A percentile compares a stretch with the other conserved stretches of the same genome.
These are phyloP conservation scores for Chrysanthemum seticuspe DNA, from an alignment of 129 eudicot species.

Conservation along the genomic window DNA sequence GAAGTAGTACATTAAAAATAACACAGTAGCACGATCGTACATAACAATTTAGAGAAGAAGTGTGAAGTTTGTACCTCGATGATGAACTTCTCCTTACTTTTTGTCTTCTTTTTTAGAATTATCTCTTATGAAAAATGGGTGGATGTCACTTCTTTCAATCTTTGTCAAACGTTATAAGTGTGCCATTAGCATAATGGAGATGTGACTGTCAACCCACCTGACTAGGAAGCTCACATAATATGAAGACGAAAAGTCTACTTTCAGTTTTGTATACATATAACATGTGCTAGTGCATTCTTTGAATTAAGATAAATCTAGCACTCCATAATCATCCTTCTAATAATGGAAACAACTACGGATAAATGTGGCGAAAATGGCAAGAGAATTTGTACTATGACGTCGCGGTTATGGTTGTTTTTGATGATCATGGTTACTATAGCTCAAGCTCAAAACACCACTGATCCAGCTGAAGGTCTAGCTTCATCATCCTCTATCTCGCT, in stretches of 20 bases:
- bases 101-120: no score
- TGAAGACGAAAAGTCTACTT: not conserved
- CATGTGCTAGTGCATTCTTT: not conserved
- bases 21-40: no score
- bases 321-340: not conserved
- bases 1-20: no score
- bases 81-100: no score
- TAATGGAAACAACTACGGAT: not conserved
- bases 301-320: no score
- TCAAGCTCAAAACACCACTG: constrained; percentile 28
- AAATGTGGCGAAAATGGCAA: constrained; percentile 2
- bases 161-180: no score
- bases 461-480: constrained; percentile 27
- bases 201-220: not conserved
- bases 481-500: not conserved
- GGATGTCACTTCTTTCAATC: no score
- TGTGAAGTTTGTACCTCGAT: no score
- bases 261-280: not conserved
- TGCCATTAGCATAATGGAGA: no score
- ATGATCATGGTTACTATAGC: constrained; percentile 1
- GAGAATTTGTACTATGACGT: not conserved
- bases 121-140: no score
- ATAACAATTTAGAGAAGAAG: no score
- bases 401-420: constrained; percentile 2
- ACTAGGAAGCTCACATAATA: not conserved